Base-by-base conservation (phyloP, 225 moss, liverwort and hornwort species). In the Straminergon stramineum region DNA sequence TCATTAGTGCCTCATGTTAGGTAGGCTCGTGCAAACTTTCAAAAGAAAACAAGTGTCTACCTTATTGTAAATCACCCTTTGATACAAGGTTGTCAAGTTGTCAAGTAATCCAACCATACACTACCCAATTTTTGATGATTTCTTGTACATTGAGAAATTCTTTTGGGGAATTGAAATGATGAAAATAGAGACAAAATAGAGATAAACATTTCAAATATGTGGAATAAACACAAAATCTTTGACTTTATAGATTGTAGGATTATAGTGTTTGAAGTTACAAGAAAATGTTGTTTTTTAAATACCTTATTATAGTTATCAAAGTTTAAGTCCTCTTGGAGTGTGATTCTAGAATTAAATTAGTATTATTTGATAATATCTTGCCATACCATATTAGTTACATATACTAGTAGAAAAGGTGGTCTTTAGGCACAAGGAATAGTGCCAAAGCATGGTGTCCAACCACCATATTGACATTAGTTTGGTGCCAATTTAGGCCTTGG, bases 231-330 rank as follows among this genome's bases (percentile, higher is more conserved):
- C 1, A 15, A 27, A 73, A 73, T 15, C 10, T 10, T 41, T 26
- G 8, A 71, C 24, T 15, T 45, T 3, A 28, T 17, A 43, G 27
- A 27, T 17, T 73, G 3, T 3, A 10, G 16, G 3, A 43, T 11
- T 43, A 28, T 16, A 43, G 17, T 1, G 0, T 43, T 28, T 43
- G 10, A 43, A 73, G 17, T 43, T 41, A 7, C 2, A 14, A 39
- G 1, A 70, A 39, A 22, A 23, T 7, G 4, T 4, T 23, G 7
- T n/a, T 7, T 2, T 4, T 13, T 8, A 0, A 8, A 15, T 7
- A 3, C 4, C 23, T 0, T 23, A 4, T 1, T 4, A 70, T 26
- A 41, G 8, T 71, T 26, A 26, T 15, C 10, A 67, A 37, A 67
- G 7, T 15, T 41, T 15, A 3, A 71, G 3, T 71, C 26, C 1